Base-by-base conservation (phyloP, 176 grass and related monocot species). In the Avena insularis region DNA sequence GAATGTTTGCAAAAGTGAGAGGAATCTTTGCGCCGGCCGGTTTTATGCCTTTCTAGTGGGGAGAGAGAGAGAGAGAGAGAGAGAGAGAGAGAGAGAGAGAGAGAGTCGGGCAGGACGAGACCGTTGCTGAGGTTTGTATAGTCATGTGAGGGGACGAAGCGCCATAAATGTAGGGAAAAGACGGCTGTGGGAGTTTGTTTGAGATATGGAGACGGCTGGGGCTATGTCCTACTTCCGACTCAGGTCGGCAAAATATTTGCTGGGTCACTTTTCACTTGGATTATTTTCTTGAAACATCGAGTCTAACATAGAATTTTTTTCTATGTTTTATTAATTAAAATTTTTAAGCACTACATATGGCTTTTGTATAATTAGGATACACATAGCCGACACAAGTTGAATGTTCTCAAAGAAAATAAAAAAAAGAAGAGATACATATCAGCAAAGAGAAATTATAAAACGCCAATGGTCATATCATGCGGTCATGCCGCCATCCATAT, bases 101-200 rank as follows among this genome's bases (percentile, higher is more conserved):
- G 74, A 29, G 57, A 9, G 50, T 45, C 25, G 25, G 57, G 81
- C 19, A 49, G 51, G 80, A 75, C 55, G 13, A 91, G 68, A 85
- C 82, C 82, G 82, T 85, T 85, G 78, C n/a, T 53, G 58, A 59
- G 54, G 51, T 63, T 78, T 45, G 63, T 33, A 72, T 13, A 77
- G 83, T 77, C 78, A 82, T 82, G 85, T 59, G 51, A 68, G 50
- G 48, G 27, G 49, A 38, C 25, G 38, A 33, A 77, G 68, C 21
- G 69, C 19, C 77, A 88, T 91, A 88, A 91, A 91, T 88, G 66
- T 70, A 61, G 7, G 66, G 62, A 59, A 79, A 79, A 54, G 80
- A 74, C 56, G 80, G 72, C 71, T 86, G 51, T 71, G 69, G 59
- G 59, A 85, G 35, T 45, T 56, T 80, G 87, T 63, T 75, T 23